Evolutionary conservation across 176 grass and related monocot species (phyloP).

Genomic region (Oryza officinalis): DNA sequence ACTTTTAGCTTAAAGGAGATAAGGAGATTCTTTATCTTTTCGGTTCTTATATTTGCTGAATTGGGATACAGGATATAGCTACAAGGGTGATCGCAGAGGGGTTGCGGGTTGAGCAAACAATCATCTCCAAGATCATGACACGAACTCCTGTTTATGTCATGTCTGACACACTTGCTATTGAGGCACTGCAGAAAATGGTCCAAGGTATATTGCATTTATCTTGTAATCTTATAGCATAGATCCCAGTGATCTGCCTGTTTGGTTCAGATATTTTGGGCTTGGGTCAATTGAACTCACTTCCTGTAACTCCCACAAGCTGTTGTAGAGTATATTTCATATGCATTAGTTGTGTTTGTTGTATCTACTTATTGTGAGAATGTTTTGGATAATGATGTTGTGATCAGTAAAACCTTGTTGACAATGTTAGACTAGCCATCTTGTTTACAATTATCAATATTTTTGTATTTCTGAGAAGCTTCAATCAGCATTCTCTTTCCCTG

Average conservation of each 20-base stretch:
- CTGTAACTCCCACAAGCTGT: not conserved
- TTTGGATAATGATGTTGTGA: not conserved
- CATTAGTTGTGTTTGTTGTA: slow-evolving; percentile 1
- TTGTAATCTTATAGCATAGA: not conserved
- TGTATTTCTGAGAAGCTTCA: not conserved
- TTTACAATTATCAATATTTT: slow-evolving; percentile 3
- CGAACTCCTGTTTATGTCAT: slow-evolving; percentile 71
- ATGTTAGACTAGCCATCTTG: not conserved
- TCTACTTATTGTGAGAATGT: not conserved
- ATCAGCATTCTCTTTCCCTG: not conserved
- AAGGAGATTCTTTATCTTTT: not conserved
- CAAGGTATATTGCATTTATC: slow-evolving; percentile 53
- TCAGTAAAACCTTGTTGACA: not conserved
- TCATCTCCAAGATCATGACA: slow-evolving; percentile 95
- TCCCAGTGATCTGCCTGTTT: not conserved
- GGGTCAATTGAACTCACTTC: not conserved
- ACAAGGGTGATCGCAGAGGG: slow-evolving; percentile 84
- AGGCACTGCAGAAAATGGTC: slow-evolving; percentile 96
- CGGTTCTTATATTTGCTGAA: not conserved
- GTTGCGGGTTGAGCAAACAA: slow-evolving; percentile 78
- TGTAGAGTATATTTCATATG: not conserved
- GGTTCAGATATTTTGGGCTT: not conserved
- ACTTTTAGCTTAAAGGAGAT: not conserved
- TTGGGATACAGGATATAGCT: slow-evolving; percentile 73
- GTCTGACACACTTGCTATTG: slow-evolving; percentile 76